Evolutionary conservation across 352 stramenopile genomes (phyloP).

Genomic region (Pythium coloratum): DNA sequence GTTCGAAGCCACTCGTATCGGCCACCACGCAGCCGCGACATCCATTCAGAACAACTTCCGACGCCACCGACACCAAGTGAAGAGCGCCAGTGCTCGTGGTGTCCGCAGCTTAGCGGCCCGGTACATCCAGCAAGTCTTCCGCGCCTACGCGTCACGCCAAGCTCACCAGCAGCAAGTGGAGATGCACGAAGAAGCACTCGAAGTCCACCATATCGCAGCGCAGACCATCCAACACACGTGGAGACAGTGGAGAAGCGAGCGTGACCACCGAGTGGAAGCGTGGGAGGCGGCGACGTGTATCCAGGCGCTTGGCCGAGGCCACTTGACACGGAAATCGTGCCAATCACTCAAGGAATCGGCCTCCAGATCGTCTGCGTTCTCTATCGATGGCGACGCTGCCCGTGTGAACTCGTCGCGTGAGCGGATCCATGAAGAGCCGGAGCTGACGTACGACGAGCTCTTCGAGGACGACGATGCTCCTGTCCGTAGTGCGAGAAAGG

Average conservation of each 20-base stretch:
- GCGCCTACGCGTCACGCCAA: constrained; percentile 27
- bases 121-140: constrained; percentile 49
- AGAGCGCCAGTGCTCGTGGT: constrained; percentile 24
- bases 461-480: constrained; percentile 7
- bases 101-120: constrained; percentile 53
- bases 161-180: constrained; percentile 28
- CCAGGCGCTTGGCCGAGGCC: constrained; percentile 58
- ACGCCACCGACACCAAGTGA: constrained; percentile 16
- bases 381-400: constrained; percentile 2
- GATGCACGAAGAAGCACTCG: constrained; percentile 34
- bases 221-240: constrained; percentile 54
- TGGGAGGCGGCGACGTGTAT: constrained; percentile 71
- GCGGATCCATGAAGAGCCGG: constrained; percentile 16
- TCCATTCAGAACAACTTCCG: constrained; percentile 56
- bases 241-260: constrained; percentile 22
- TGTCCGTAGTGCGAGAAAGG: not conserved
- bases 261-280: constrained; percentile 35
- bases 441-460: constrained; percentile 7
- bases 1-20: constrained; percentile 43
- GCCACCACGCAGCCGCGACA: constrained; percentile 39
- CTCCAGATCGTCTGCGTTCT: constrained; percentile 17
- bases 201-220: constrained; percentile 59
- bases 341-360: constrained; percentile 40
- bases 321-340: constrained; percentile 51
- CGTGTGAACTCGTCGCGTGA: not conserved